phyloP scores from a whole-genome alignment of 345 rosid genomes.

The Citrus hindsii region DNA sequence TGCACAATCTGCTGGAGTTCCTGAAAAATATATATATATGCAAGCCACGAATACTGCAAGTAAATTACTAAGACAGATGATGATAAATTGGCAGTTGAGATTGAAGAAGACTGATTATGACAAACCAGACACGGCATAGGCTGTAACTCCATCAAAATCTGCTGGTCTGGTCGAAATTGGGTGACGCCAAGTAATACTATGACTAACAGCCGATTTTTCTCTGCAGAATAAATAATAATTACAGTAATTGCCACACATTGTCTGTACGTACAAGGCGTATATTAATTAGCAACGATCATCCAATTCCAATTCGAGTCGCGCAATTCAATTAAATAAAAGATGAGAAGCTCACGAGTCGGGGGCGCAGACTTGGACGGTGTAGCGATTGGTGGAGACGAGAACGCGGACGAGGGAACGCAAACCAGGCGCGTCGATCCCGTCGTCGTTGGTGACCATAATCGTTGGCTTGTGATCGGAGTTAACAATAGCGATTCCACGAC shows the following conservation, averaged over 20 bases:
- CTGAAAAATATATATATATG: slow-evolving; percentile 33
- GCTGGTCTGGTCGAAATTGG: slow-evolving; percentile 55
- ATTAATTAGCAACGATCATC: too few species aligned
- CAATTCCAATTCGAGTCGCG: background rate
- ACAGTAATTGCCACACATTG: background rate
- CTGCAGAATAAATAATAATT: slow-evolving; percentile 21
- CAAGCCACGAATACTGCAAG: background rate
- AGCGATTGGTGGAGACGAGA: slow-evolving; percentile 64
- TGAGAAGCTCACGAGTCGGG: slow-evolving; percentile 62
- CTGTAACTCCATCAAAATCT: slow-evolving; percentile 67
- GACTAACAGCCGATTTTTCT: slow-evolving; percentile 86
- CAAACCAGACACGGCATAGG: slow-evolving; percentile 74
- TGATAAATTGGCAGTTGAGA: background rate
- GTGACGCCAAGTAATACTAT: slow-evolving; percentile 77
- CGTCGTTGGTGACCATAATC: slow-evolving; percentile 85
- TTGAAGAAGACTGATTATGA: background rate
- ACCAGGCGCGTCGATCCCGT: slow-evolving; percentile 93
- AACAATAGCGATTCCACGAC: background rate
- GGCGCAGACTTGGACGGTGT: slow-evolving; percentile 74
- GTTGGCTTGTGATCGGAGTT: slow-evolving; percentile 33
- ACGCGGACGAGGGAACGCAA: slow-evolving; percentile 61
- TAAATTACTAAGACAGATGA: background rate
- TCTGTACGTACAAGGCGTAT: background rate
- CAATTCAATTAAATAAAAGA: too few species aligned
- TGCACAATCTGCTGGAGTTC: slow-evolving; percentile 93